These are phyloP conservation scores for Allium fistulosum DNA, from an alignment of 106 monocot genomes.

Conservation along the genomic window DNA sequence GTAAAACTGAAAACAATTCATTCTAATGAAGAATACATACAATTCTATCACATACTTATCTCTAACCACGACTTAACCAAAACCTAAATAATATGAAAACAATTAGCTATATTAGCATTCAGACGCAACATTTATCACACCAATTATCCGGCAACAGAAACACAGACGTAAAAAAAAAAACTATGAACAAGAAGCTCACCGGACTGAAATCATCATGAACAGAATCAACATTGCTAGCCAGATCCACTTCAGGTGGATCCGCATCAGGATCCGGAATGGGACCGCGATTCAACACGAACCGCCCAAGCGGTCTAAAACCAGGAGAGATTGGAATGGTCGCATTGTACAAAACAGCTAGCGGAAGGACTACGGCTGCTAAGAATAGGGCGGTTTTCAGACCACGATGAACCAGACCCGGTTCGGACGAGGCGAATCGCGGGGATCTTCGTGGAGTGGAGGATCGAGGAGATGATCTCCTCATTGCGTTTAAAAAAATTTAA, in stretches of 20 bases:
- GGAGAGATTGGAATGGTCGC: conserved; percentile 1
- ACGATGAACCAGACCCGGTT: neutral
- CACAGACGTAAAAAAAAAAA: neutral
- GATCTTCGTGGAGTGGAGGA: neutral
- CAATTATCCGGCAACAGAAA: neutral
- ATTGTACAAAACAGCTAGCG: conserved; percentile 5
- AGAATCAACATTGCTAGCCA: neutral
- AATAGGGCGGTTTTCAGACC: neutral
- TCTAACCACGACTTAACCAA: no score
- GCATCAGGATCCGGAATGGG: neutral
- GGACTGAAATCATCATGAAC: neutral
- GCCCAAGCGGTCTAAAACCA: neutral
- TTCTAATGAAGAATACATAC: no score
- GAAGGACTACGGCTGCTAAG: conserved; percentile 4
- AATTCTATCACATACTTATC: no score
- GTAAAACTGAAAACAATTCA: no score
- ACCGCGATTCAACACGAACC: neutral
- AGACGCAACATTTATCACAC: no score
- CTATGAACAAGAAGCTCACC: neutral
- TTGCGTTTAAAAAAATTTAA: no score
- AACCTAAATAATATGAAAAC: no score
- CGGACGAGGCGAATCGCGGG: neutral
- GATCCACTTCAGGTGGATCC: neutral
- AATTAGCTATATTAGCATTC: no score
- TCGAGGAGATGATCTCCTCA: conserved; percentile 3